Evolutionary conservation across 2,329 filamentous ascomycete genomes (phyloP).

Genomic region (Trichophaea hybrida): DNA sequence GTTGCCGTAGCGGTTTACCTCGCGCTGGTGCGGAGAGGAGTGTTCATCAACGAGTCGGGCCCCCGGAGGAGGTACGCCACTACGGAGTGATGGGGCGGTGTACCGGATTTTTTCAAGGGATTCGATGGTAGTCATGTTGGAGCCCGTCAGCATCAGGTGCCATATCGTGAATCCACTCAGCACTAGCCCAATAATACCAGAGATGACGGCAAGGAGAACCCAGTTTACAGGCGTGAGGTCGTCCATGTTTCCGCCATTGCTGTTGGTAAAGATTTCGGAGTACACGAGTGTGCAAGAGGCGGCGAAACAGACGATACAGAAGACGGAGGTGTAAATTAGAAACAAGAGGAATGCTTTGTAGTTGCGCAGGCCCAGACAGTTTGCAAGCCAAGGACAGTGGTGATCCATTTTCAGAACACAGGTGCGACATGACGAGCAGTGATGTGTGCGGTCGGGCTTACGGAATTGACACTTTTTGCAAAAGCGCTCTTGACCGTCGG

Average conservation of each 20-base stretch:
- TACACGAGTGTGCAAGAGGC: conserved; percentile 71
- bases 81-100: conserved; percentile 53
- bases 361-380: conserved; percentile 83
- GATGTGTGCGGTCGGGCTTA: conserved; percentile 91
- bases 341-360: conserved; percentile 94
- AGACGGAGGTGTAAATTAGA: conserved; percentile 73
- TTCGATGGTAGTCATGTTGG: conserved; percentile 86
- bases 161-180: conserved; percentile 78
- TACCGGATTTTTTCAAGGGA: conserved; percentile 93
- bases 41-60: conserved; percentile 29
- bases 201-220: conserved; percentile 70
- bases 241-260: conserved; percentile 46
- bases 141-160: conserved; percentile 70
- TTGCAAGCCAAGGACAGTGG: conserved; percentile 95
- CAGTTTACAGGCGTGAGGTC: conserved; percentile 77
- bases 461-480: conserved; percentile 95
- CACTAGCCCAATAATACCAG: conserved; percentile 82
- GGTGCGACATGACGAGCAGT: conserved; percentile 85
- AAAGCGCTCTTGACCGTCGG: conserved; percentile 70
- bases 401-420: conserved; percentile 99
- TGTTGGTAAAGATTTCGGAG: conserved; percentile 55
- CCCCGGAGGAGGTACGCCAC: conserved; percentile 20
- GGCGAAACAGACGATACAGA: conserved; percentile 69
- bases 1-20: conserved; percentile 53
- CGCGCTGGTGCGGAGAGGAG: conserved; percentile 46